Evolutionary conservation across 2,329 filamentous ascomycete species (phyloP).

Genomic region (Colletotrichum higginsianum): DNA sequence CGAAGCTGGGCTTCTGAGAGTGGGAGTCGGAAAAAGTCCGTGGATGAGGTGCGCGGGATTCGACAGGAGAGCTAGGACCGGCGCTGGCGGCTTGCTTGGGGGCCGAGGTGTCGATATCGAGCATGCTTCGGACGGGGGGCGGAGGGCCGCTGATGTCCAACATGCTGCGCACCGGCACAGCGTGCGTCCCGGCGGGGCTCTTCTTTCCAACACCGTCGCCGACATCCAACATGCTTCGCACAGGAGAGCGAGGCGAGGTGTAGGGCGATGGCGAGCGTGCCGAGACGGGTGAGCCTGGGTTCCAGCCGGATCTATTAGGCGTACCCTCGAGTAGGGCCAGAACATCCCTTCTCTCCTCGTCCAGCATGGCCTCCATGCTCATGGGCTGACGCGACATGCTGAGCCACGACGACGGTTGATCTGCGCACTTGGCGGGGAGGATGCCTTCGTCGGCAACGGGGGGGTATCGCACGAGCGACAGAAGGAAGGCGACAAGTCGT

Average conservation of each 20-base stretch:
- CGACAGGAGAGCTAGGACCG: slow-evolving; percentile 63
- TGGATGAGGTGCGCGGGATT: slow-evolving; percentile 56
- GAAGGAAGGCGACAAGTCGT: slow-evolving; percentile 3
- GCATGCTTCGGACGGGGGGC: slow-evolving; percentile 65
- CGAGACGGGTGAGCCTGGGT: slow-evolving; percentile 51
- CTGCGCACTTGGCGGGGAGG: slow-evolving; percentile 10
- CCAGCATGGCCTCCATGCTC: slow-evolving; percentile 83
- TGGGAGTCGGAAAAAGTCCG: slow-evolving; percentile 71
- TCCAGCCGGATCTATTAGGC: slow-evolving; percentile 46
- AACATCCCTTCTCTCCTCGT: slow-evolving; percentile 83
- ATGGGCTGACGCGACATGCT: slow-evolving; percentile 64
- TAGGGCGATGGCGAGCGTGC: slow-evolving; percentile 68
- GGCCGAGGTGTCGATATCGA: slow-evolving; percentile 61
- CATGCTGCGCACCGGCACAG: slow-evolving; percentile 75
- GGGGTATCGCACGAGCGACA: slow-evolving; percentile 12
- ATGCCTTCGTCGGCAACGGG: slow-evolving; percentile 13
- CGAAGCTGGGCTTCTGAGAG: slow-evolving; percentile 63
- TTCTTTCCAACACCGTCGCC: slow-evolving; percentile 59
- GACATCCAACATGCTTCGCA: slow-evolving; percentile 78
- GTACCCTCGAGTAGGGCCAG: slow-evolving; percentile 76
- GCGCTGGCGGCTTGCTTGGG: slow-evolving; percentile 55
- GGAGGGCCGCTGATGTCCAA: slow-evolving; percentile 68
- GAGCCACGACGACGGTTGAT: slow-evolving; percentile 5
- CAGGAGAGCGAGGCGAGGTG: slow-evolving; percentile 73
- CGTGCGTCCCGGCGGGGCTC: slow-evolving; percentile 55